These are phyloP conservation scores for Boletus patriciae DNA, from an alignment of 768 basidiomycete genomes.

Conservation along the genomic window DNA sequence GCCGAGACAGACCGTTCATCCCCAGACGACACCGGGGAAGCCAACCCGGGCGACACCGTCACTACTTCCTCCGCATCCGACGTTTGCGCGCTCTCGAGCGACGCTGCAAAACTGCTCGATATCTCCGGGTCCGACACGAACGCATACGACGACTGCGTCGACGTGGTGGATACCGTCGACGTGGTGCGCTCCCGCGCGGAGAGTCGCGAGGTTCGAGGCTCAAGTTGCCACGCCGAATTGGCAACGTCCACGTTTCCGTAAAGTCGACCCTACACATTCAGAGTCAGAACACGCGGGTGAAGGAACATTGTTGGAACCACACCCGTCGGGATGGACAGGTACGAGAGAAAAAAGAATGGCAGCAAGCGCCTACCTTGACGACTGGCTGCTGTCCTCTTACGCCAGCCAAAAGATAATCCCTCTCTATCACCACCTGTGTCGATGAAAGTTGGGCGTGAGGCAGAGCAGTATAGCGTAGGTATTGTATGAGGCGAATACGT, in stretches of 20 bases:
- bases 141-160: slow-evolving; percentile 79
- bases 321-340: neutral
- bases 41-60: slow-evolving; percentile 54
- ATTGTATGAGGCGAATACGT: slow-evolving; percentile 22
- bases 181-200: slow-evolving; percentile 70
- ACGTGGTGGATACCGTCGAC: slow-evolving; percentile 71
- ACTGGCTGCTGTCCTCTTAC: slow-evolving; percentile 68
- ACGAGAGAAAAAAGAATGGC: slow-evolving; percentile 2
- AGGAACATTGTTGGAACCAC: neutral
- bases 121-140: slow-evolving; percentile 83
- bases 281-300: neutral
- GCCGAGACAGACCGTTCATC: slow-evolving; percentile 43
- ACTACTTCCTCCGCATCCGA: slow-evolving; percentile 71
- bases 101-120: slow-evolving; percentile 81
- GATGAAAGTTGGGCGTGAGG: slow-evolving; percentile 1
- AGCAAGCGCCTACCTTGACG: slow-evolving; percentile 58
- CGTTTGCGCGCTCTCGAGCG: slow-evolving; percentile 68
- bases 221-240: slow-evolving; percentile 78
- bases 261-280: slow-evolving; percentile 57
- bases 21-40: slow-evolving; percentile 61
- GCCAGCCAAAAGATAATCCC: slow-evolving; percentile 68
- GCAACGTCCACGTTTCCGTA: slow-evolving; percentile 67
- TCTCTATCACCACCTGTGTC: slow-evolving; percentile 67
- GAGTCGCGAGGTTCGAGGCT: slow-evolving; percentile 54
- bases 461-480: neutral